These are phyloP conservation scores for Elaeis oleifera DNA, from an alignment of 202 grass and related monocot species.

Conservation along the genomic window DNA sequence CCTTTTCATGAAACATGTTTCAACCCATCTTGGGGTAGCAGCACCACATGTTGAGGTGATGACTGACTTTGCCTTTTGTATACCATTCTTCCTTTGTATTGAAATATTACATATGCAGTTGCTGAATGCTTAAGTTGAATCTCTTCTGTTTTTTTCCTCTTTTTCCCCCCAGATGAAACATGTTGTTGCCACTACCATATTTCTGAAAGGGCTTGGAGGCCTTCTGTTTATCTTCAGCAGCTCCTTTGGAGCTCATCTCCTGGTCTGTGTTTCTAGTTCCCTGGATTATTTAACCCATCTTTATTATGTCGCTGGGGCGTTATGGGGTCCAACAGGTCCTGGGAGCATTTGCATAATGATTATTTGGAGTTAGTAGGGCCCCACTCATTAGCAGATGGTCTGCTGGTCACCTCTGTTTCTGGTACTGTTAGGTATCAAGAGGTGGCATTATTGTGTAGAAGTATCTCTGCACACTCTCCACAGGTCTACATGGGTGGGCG, in stretches of 20 bases:
- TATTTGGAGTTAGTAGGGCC: too few relatives aligned
- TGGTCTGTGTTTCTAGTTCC: conserved; percentile 2
- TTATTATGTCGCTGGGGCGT: neutral
- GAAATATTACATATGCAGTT: too few relatives aligned
- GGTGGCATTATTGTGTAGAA: too few relatives aligned
- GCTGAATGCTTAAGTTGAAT: too few relatives aligned
- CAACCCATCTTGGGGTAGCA: conserved; percentile 46
- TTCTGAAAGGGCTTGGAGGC: conserved; percentile 12
- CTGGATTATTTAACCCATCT: neutral
- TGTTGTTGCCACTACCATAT: conserved; percentile 1
- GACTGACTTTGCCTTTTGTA: neutral
- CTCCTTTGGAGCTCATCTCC: conserved; percentile 15
- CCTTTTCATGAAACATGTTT: conserved; percentile 55
- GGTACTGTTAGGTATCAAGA: too few relatives aligned
- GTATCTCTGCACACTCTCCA: too few relatives aligned
- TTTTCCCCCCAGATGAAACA: conserved; percentile 1
- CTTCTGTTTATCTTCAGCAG: conserved; percentile 20
- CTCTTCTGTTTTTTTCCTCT: neutral
- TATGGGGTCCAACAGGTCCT: too few relatives aligned
- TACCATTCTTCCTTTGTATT: too few relatives aligned
- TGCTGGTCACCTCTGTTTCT: too few relatives aligned
- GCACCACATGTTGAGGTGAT: conserved; percentile 73
- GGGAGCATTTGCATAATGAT: too few relatives aligned
- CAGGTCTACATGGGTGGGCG: too few relatives aligned
- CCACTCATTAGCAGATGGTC: too few relatives aligned